Evolutionary conservation across 2,329 filamentous ascomycete genomes (phyloP), one percentile per base, ranked within the genome.

Genomic region (Alternaria atra): DNA sequence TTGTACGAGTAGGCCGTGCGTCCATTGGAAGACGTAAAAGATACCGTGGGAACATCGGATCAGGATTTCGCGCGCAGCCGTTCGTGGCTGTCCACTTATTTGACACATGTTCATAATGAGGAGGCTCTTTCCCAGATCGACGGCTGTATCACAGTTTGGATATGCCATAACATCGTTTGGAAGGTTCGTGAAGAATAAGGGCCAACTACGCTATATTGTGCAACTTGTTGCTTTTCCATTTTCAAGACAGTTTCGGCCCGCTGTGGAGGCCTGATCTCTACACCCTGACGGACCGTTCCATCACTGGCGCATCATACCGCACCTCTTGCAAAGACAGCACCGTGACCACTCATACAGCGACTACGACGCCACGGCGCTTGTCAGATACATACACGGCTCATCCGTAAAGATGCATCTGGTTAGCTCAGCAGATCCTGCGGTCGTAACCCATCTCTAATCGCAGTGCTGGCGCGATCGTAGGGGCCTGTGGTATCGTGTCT

Each of bases 331-430:
- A 35, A 35, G 27, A 27, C 46, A 29, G 17, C 23, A 51, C 15
- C n/a, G 6, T 13, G 25, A 27, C 46, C 54, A 51, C 39, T 55
- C 46, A 50, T 23, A 32, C n/a, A 43, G 43, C 43, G 23, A 30
- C 29, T 10, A 30, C 12, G 42, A 48, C 55, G 64, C 58, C 61
- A 66, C 51, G 40, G 64, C 61, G 64, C 55, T 53, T 62, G 61
- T 52, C 55, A 60, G 50, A 51, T 37, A 42, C 48, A 44, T 27
- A 52, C 58, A 58, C 52, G 54, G 47, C 37, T 37, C 46, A 57
- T 17, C 43, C 48, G 51, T 58, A 44, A 47, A 58, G 52, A 43
- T 62, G 43, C 54, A 55, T 57, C 17, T 25, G 39, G 42, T 32
- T 53, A 55, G 56, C 27, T 29, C 17, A 15, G 51, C 34, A 47